phyloP scores from a whole-genome alignment of 2,329 filamentous ascomycete genomes.

The Leptographium galeiforme region DNA sequence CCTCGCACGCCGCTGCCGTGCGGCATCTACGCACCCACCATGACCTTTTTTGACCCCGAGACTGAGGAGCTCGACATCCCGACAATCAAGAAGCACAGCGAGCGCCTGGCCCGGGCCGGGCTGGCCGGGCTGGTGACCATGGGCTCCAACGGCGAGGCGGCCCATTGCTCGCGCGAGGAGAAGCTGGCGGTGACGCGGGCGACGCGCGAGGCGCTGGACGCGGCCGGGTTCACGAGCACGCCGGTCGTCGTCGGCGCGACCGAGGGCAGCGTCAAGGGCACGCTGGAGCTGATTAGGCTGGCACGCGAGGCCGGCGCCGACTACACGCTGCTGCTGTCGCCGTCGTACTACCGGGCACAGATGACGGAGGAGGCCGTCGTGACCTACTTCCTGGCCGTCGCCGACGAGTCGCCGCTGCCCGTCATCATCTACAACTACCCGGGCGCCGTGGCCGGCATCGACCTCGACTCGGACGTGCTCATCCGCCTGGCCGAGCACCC shows the following conservation, averaged over 20 bases:
- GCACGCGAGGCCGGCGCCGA: conserved; percentile 59
- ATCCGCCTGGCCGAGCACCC: conserved; percentile 66
- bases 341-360: conserved; percentile 69
- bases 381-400: conserved; percentile 45
- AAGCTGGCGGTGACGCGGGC: conserved; percentile 62
- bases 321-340: conserved; percentile 66
- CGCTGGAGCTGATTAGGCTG: conserved; percentile 60
- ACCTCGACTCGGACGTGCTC: conserved; percentile 80
- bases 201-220: conserved; percentile 69
- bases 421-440: conserved; percentile 86
- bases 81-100: conserved; percentile 66
- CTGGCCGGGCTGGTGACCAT: conserved; percentile 73
- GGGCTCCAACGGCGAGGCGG: conserved; percentile 84
- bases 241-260: conserved; percentile 74
- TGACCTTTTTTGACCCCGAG: conserved; percentile 77
- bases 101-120: conserved; percentile 63
- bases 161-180: conserved; percentile 68
- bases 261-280: conserved; percentile 68
- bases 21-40: conserved; percentile 77
- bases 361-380: conserved; percentile 62
- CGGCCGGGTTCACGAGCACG: conserved; percentile 60
- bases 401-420: conserved; percentile 62
- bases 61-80: conserved; percentile 77
- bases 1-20: conserved; percentile 50
- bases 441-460: conserved; percentile 71